Evolutionary conservation across 2,329 filamentous ascomycete genomes (phyloP).

Genomic region (Diaporthe batatas): DNA sequence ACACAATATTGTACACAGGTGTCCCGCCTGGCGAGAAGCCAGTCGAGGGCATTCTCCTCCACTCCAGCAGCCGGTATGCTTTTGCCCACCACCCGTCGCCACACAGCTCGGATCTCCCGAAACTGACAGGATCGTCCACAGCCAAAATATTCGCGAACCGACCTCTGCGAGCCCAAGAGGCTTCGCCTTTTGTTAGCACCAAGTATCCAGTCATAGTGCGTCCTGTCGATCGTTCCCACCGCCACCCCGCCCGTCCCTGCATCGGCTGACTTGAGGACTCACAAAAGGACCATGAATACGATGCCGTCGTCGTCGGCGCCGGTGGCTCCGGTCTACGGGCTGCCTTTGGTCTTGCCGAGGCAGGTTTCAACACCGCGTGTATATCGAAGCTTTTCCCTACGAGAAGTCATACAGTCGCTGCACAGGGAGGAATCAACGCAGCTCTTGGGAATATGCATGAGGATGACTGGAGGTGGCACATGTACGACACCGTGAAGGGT

Average conservation of each 20-base stretch:
- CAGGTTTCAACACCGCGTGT: slow-evolving; percentile 90
- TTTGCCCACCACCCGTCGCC: slow-evolving; percentile 34
- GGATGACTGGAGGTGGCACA: slow-evolving; percentile 99
- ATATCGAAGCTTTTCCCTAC: slow-evolving; percentile 91
- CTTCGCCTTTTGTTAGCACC: slow-evolving; percentile 84
- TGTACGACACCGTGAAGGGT: slow-evolving; percentile 99
- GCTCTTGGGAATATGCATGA: slow-evolving; percentile 96
- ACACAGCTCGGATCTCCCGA: slow-evolving; percentile 24
- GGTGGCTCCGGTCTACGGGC: slow-evolving; percentile 86
- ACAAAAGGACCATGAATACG: slow-evolving; percentile 92
- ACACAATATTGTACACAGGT: slow-evolving; percentile 62
- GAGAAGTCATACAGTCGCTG: slow-evolving; percentile 85
- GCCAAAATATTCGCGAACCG: slow-evolving; percentile 89
- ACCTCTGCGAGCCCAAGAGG: slow-evolving; percentile 92
- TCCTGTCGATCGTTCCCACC: slow-evolving; percentile 47
- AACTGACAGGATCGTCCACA: slow-evolving; percentile 51
- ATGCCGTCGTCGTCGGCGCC: slow-evolving; percentile 93
- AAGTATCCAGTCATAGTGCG: slow-evolving; percentile 96
- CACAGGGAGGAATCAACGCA: slow-evolving; percentile 88
- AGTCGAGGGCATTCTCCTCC: slow-evolving; percentile 86
- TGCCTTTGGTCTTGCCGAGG: slow-evolving; percentile 87
- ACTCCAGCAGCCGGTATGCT: slow-evolving; percentile 82
- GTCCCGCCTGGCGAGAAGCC: slow-evolving; percentile 71
- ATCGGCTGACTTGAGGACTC: slow-evolving; percentile 43
- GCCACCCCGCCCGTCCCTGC: background rate